phyloP scores from a whole-genome alignment of 2,329 filamentous ascomycete species.

The Stemphylium lycopersici region DNA sequence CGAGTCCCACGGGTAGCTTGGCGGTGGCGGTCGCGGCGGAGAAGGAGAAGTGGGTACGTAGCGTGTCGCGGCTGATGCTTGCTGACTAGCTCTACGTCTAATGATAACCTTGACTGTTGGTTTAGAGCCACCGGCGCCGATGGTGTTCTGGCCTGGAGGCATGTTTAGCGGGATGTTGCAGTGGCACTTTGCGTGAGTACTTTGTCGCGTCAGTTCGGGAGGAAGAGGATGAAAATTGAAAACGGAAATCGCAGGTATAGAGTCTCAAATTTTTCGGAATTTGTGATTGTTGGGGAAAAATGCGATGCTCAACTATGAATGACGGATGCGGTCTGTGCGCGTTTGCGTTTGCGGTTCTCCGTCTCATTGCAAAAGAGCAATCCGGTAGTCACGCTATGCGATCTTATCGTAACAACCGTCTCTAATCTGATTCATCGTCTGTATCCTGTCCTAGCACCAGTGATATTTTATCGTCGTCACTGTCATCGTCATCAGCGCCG shows the following conservation, averaged over 20 bases:
- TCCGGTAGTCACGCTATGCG: neutral
- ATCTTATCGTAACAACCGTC: neutral
- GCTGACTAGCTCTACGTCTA: neutral
- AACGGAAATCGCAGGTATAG: neutral
- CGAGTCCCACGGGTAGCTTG: conserved; percentile 16
- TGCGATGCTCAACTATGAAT: neutral
- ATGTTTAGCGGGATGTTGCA: too few relatives aligned
- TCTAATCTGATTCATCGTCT: conserved; percentile 43
- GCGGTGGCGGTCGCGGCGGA: too few relatives aligned
- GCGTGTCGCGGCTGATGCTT: neutral
- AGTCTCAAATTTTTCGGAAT: too few relatives aligned
- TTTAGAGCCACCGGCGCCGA: neutral
- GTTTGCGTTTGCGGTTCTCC: conserved; percentile 9
- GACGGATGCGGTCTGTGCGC: conserved; percentile 7
- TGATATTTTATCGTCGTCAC: conserved; percentile 37
- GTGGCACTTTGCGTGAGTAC: too few relatives aligned
- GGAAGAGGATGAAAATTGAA: neutral
- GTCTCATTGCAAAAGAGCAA: conserved; percentile 5
- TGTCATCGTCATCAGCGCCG: conserved; percentile 22
- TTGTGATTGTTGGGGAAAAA: neutral
- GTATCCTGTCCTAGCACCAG: conserved; percentile 45
- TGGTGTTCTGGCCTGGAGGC: too few relatives aligned
- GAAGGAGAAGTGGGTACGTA: too few relatives aligned
- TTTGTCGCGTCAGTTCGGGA: too few relatives aligned
- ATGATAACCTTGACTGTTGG: neutral